A percentile compares a stretch with the other conserved stretches of the same genome.
Evolutionary conservation across 441 rosid species (phyloP).

Genomic region (Macaranga tanarius): DNA sequence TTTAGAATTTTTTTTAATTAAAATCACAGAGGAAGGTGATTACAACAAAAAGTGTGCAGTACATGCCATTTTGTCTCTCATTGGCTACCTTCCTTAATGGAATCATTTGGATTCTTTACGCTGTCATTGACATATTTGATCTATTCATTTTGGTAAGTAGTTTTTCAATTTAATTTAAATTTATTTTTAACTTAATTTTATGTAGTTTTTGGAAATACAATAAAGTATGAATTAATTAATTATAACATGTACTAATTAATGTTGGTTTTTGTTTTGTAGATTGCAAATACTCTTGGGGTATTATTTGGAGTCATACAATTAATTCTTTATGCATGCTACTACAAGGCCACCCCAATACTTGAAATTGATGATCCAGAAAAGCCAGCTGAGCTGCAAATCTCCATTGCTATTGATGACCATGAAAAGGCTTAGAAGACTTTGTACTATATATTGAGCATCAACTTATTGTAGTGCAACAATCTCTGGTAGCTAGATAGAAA

Average conservation of each 20-base stretch:
- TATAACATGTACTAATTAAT: neutral
- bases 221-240: too few relatives aligned
- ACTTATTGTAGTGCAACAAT: too few relatives aligned
- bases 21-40: neutral
- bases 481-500: too few relatives aligned
- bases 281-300: neutral
- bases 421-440: too few relatives aligned
- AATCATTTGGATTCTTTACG: neutral
- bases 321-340: neutral
- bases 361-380: neutral
- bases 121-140: neutral
- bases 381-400: neutral
- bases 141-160: constrained; percentile 1
- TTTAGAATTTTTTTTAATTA: neutral
- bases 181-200: neutral
- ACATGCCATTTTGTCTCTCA: constrained; percentile 6
- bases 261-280: neutral
- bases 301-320: neutral
- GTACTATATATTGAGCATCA: too few relatives aligned
- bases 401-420: neutral
- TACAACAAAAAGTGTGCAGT: neutral
- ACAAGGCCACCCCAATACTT: neutral
- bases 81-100: neutral
- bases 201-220: too few relatives aligned
- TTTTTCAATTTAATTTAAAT: neutral